Percentiles rank a stretch among this genome's conserved stretches.
phyloP scores from a whole-genome alignment of 495 filamentous ascomycete genomes.

The Trichoderma gamsii region DNA sequence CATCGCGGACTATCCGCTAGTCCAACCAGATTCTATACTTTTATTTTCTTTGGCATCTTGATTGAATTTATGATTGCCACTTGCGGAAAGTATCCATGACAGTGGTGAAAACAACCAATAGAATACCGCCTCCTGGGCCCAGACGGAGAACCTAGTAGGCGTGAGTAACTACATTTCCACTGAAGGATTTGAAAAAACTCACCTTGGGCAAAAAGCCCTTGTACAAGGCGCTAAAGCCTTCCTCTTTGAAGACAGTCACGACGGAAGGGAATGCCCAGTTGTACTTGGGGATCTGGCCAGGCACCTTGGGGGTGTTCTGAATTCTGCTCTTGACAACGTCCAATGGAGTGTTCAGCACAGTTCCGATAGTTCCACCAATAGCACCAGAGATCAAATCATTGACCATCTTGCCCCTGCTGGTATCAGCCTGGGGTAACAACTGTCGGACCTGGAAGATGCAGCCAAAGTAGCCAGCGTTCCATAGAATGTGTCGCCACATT shows the following conservation, averaged over 20 bases:
- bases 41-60: background rate
- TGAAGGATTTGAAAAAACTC: constrained; percentile 17
- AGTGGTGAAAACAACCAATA: constrained; percentile 86
- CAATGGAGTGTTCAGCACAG: constrained; percentile 91
- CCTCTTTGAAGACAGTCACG: constrained; percentile 81
- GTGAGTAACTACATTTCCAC: background rate
- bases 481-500: constrained; percentile 92
- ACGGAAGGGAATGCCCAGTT: constrained; percentile 94
- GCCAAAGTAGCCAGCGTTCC: constrained; percentile 98
- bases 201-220: constrained; percentile 98
- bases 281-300: constrained; percentile 81
- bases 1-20: background rate
- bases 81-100: constrained; percentile 83
- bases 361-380: constrained; percentile 86
- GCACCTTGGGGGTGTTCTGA: constrained; percentile 79
- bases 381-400: constrained; percentile 86
- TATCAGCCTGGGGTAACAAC: constrained; percentile 68
- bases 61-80: constrained; percentile 21
- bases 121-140: constrained; percentile 55
- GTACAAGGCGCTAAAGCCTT: constrained; percentile 87
- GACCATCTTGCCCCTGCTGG: constrained; percentile 70
- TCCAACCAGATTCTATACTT: background rate
- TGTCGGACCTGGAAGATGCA: constrained; percentile 93
- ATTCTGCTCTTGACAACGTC: constrained; percentile 98
- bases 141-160: constrained; percentile 23